A percentile compares a stretch with the other conserved stretches of the same genome.
Evolutionary conservation across 2,329 filamentous ascomycete genomes (phyloP).

Genomic region (Chaetoscypha palmicola): DNA sequence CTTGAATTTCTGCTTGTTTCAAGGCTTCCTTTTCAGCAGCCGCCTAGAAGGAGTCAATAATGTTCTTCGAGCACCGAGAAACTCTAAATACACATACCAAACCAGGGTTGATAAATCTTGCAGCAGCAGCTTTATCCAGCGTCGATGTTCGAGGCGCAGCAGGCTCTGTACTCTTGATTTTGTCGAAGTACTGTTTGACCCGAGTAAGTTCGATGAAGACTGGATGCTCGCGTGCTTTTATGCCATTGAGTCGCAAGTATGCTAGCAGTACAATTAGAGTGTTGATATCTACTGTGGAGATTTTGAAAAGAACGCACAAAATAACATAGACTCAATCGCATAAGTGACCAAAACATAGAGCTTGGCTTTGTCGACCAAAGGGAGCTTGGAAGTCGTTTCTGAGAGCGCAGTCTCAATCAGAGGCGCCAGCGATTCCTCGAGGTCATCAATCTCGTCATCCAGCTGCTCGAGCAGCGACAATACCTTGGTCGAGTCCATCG

Average conservation of each 20-base stretch:
- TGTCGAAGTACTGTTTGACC: constrained; percentile 85
- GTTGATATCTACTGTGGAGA: neutral
- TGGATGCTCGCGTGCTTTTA: constrained; percentile 75
- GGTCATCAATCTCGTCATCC: constrained; percentile 69
- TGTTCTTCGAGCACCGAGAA: neutral
- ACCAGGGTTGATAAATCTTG: constrained; percentile 74
- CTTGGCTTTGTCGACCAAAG: constrained; percentile 91
- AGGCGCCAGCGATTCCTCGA: constrained; percentile 69
- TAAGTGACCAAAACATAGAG: constrained; percentile 85
- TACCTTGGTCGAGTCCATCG: constrained; percentile 37
- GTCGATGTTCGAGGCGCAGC: constrained; percentile 44
- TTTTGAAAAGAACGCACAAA: constrained; percentile 49
- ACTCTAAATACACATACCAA: constrained; percentile 47
- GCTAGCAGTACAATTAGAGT: constrained; percentile 39
- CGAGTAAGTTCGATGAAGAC: constrained; percentile 81
- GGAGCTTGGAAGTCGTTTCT: constrained; percentile 67
- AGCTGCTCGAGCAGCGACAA: constrained; percentile 42
- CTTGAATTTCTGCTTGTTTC: constrained; percentile 41
- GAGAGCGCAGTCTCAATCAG: constrained; percentile 59
- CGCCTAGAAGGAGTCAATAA: constrained; percentile 21
- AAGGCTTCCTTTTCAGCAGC: constrained; percentile 44
- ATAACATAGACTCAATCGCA: constrained; percentile 82
- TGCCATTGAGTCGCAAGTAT: constrained; percentile 69
- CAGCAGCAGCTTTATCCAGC: constrained; percentile 68
- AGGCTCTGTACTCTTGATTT: constrained; percentile 73